Percentiles rank a stretch among this genome's conserved stretches.
phyloP scores from a whole-genome alignment of 371 early-diverging fungal genomes.

The Neoconidiobolus thromboides region DNA sequence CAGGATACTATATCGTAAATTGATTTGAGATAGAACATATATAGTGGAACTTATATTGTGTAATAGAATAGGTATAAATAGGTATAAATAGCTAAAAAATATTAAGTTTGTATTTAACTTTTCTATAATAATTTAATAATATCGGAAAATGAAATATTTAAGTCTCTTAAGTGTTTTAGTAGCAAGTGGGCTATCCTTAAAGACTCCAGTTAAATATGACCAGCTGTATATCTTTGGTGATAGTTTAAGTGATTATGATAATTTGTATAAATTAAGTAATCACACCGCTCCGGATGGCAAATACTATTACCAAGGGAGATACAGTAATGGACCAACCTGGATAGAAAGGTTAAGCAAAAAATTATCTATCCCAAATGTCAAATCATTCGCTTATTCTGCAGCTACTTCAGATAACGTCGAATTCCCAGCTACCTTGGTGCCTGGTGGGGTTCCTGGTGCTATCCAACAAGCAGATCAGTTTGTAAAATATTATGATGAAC shows the following conservation, averaged over 20 bases:
- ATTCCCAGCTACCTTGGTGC: not conserved
- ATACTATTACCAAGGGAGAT: conserved; percentile 2
- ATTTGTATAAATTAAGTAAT: not conserved
- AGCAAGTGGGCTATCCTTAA: not conserved
- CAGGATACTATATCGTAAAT: too few relatives aligned
- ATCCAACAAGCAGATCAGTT: too few relatives aligned
- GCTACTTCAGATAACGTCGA: not conserved
- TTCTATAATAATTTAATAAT: too few relatives aligned
- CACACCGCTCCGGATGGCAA: not conserved
- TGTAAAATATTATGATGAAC: too few relatives aligned
- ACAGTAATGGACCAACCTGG: not conserved
- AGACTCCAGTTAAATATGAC: not conserved
- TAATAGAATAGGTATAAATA: too few relatives aligned
- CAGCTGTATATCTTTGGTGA: conserved; percentile 3
- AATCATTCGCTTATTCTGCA: not conserved
- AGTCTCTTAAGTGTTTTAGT: too few relatives aligned
- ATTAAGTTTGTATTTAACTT: too few relatives aligned
- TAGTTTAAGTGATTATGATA: not conserved
- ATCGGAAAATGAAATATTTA: too few relatives aligned
- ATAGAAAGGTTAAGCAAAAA: not conserved
- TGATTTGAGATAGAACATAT: too few relatives aligned
- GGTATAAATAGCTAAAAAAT: too few relatives aligned
- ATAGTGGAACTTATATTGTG: too few relatives aligned
- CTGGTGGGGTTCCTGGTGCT: too few relatives aligned
- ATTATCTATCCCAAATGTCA: not conserved